Evolutionary conservation across 2,329 filamentous ascomycete species (phyloP).

Genomic region (Pseudopithomyces maydicus): DNA sequence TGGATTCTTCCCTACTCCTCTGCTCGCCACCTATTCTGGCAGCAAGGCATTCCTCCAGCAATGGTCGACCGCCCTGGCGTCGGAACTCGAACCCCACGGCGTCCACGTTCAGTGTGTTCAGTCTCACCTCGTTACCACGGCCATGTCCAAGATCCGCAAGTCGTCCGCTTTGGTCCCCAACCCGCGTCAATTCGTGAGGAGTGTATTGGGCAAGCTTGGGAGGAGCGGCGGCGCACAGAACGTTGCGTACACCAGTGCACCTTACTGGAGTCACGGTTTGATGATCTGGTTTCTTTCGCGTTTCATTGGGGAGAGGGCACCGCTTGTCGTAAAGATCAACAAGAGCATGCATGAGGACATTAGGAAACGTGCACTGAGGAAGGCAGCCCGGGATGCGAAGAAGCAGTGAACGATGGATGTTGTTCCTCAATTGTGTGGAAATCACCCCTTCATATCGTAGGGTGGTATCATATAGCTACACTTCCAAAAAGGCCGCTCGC

Average conservation of each 20-base stretch:
- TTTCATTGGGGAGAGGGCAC: conserved; percentile 63
- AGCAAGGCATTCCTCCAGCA: conserved; percentile 98
- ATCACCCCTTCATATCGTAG: too few species aligned
- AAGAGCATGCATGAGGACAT: conserved; percentile 80
- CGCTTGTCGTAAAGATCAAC: conserved; percentile 64
- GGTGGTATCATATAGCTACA: too few species aligned
- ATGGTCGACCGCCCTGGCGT: conserved; percentile 86
- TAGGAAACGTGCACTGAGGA: conserved; percentile 78
- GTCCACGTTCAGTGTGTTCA: conserved; percentile 91
- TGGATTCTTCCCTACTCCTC: conserved; percentile 87
- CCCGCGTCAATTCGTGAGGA: conserved; percentile 79
- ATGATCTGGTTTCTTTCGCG: conserved; percentile 80
- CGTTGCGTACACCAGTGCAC: conserved; percentile 83
- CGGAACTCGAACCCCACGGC: conserved; percentile 79
- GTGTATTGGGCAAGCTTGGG: conserved; percentile 80
- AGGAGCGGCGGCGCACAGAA: conserved; percentile 75
- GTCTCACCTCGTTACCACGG: conserved; percentile 90
- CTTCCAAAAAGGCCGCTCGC: too few species aligned
- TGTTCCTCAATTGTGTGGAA: background rate
- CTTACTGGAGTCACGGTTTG: conserved; percentile 88
- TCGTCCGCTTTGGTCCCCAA: conserved; percentile 78
- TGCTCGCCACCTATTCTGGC: conserved; percentile 93
- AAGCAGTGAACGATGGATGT: conserved; percentile 49
- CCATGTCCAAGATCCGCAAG: conserved; percentile 94
- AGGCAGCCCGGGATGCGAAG: conserved; percentile 81